Base-by-base conservation (phyloP, 352 stramenopile species). In the Phytophthora europaea region DNA sequence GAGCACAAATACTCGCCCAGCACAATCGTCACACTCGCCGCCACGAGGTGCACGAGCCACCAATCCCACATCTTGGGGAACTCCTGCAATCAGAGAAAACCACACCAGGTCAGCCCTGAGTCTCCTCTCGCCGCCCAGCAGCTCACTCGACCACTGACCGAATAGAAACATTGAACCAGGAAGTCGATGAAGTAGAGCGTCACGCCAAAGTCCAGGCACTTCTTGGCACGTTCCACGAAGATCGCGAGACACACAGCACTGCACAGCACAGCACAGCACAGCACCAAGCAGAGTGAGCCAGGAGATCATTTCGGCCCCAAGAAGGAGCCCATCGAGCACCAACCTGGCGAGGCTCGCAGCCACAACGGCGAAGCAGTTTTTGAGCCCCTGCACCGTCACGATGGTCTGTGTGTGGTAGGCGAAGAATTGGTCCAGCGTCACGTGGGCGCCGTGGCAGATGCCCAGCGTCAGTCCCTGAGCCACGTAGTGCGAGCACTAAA, bases 191-290 rank as follows among this genome's bases (percentile, higher is more conserved):
- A 93, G 76, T 95, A 96, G 47, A 95, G 87, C 61, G 91, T 97
- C 40, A 96, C 84, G 55, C 90, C 91, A 86, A 97, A 97, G 76
- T 97, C 91, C 60, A 97, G 81, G 56, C 91, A 97, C 70, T 97
- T 97, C 59, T 97, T 97, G 45, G 91, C 89, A 23, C 91, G 87
- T 75, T 97, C 91, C 33, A 97, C 89, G 51, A 97, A 94, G 22
- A 96, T 40, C 43, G 78, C 84, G 45, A 97, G 81, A 28, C 80
- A 89, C 16, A 94, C 80, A 16, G 91, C 89, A 67, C 89, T 90
- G 55, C 43, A 70, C 3, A 52, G 61, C 31, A 75, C 3, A 51
- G 7, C 13, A 26, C 4, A 5, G 6, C 18, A 22, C 58, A 45
- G 38, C 38, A 45, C 4, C 38, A 45, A 9, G 13, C 36, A 45